Evolutionary conservation across 2,329 filamentous ascomycete species (phyloP), one percentile per base, ranked within the genome.

Genomic region (Aspergillus pseudoterreus): DNA sequence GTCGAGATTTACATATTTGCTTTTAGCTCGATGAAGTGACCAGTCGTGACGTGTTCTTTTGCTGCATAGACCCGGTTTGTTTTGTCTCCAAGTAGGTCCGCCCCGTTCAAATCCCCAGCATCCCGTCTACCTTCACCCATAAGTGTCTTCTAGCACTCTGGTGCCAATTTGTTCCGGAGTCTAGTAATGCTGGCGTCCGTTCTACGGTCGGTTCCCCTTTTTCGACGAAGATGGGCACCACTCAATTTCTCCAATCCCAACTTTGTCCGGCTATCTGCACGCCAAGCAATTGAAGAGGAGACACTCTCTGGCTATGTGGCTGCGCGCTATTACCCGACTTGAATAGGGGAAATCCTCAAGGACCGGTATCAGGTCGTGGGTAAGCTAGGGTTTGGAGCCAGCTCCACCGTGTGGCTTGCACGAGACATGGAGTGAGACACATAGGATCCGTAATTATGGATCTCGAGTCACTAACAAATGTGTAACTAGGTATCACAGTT

Each of bases 331-430:
- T 70, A 68, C 59, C 66, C 65, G 17, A 56, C 57, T 36, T 55
- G 45, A 35, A 68, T 70, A 55, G 65, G 65, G 24, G 60, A 70
- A 50, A 35, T 67, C 1, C 9, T 70, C 6, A 55, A 63, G 43
- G 49, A 62, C 0, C 58, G 58, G 27, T 72, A 71, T 55, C 63
- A 69, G 53, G 54, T 72, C 14, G 53, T 71, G 12, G 67, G 64
- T 1, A 72, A 72, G 56, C 50, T 71, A 14, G 69, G 69, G 19
- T 35, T 35, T 60, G 69, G 70, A 52, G 33, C 64, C 33, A 68
- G 48, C 19, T 73, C 67, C 24, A 72, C 67, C 0, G 63, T 57
- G 8, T 73, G 69, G 71, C 65, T 73, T 53, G 66, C 66, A 42
- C 58, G 65, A 38, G 69, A 71, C 19, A 63, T 70, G 58, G 38